Evolutionary conservation across 805 yeast species (phyloP).

Genomic region (Metschnikowia koreensis): DNA sequence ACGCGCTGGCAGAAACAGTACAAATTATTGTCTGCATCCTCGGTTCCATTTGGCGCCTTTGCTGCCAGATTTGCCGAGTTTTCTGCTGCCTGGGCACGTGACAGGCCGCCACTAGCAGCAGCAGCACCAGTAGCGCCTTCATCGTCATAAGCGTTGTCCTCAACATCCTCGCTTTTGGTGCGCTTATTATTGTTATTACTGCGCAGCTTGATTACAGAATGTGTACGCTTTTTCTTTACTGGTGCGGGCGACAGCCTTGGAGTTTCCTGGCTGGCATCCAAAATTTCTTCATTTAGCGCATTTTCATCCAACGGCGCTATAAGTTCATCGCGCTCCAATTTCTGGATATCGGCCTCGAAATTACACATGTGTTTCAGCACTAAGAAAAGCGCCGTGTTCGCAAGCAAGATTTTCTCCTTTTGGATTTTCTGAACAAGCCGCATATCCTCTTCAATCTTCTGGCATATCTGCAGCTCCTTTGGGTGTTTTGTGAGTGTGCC

Average conservation of each 20-base stretch:
- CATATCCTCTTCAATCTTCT: constrained; percentile 69
- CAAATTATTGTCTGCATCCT: constrained; percentile 40
- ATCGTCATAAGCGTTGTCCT: constrained; percentile 17
- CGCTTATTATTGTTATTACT: too few species aligned
- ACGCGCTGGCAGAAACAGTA: constrained; percentile 94
- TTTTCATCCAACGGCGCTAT: constrained; percentile 52
- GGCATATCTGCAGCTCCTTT: constrained; percentile 65
- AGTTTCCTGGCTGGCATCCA: constrained; percentile 8
- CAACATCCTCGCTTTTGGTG: constrained; percentile 17
- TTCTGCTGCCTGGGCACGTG: constrained; percentile 7
- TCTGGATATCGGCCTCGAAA: constrained; percentile 72
- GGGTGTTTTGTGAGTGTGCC: constrained; percentile 83
- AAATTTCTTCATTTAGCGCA: constrained; percentile 7
- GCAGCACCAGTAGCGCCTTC: constrained; percentile 12
- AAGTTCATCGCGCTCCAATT: constrained; percentile 77
- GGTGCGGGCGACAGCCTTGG: constrained; percentile 20
- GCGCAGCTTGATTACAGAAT: constrained; percentile 15
- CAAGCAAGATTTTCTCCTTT: constrained; percentile 71
- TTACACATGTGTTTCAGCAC: constrained; percentile 71
- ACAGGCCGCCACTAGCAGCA: background rate
- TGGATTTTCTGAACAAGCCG: constrained; percentile 60
- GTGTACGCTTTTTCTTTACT: constrained; percentile 15
- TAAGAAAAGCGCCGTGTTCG: constrained; percentile 79
- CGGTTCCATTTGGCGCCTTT: constrained; percentile 24
- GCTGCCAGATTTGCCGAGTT: constrained; percentile 3